phyloP scores from a whole-genome alignment of 2,329 filamentous ascomycete species.

The Diaporthe sp. region DNA sequence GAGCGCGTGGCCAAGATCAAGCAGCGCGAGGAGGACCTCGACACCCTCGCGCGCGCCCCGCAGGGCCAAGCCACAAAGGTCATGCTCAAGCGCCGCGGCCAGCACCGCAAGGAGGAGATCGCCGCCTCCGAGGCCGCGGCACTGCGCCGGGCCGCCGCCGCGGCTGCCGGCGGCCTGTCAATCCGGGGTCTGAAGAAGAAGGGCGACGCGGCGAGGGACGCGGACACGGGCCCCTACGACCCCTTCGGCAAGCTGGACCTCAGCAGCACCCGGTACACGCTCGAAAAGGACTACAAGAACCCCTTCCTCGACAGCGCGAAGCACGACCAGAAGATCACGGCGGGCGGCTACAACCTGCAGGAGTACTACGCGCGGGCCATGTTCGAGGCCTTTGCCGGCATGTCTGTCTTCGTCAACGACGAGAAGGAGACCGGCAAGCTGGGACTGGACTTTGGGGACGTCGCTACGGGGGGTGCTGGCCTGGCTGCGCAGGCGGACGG shows the following conservation, averaged over 20 bases:
- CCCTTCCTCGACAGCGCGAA: slow-evolving; percentile 79
- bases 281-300: slow-evolving; percentile 81
- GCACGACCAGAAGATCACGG: slow-evolving; percentile 75
- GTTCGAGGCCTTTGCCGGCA: slow-evolving; percentile 89
- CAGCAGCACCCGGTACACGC: slow-evolving; percentile 76
- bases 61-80: slow-evolving; percentile 69
- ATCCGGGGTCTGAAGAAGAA: slow-evolving; percentile 84
- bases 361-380: slow-evolving; percentile 88
- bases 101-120: slow-evolving; percentile 54
- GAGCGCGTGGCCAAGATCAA: slow-evolving; percentile 75
- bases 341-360: slow-evolving; percentile 85
- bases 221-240: slow-evolving; percentile 83
- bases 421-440: slow-evolving; percentile 68
- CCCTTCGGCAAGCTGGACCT: slow-evolving; percentile 85
- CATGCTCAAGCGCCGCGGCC: slow-evolving; percentile 80
- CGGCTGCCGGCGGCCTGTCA: slow-evolving; percentile 59
- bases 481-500: slow-evolving; percentile 46
- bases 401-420: slow-evolving; percentile 89
- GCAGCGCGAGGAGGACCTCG: slow-evolving; percentile 77
- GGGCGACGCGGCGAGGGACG: slow-evolving; percentile 46
- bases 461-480: slow-evolving; percentile 51
- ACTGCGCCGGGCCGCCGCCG: slow-evolving; percentile 44
- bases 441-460: slow-evolving; percentile 52
- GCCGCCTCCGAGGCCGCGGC: slow-evolving; percentile 56
- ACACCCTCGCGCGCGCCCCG: slow-evolving; percentile 75